These are phyloP conservation scores for Acmispon strigosus DNA, from an alignment of 306 rosid species.

Conservation along the genomic window DNA sequence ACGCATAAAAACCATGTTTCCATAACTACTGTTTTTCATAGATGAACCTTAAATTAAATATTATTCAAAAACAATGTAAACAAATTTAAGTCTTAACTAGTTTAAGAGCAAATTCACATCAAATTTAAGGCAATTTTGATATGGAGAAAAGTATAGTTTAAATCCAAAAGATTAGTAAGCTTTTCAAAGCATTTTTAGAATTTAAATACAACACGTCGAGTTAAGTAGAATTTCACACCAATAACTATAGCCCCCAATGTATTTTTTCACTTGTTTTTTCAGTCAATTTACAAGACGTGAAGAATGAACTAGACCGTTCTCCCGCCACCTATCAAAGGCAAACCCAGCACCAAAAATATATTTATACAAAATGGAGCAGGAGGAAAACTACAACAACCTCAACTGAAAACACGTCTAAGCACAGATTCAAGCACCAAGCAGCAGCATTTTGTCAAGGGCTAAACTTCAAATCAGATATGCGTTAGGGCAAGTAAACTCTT, in stretches of 20 bases:
- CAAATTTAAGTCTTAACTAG: not conserved
- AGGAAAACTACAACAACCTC: not conserved
- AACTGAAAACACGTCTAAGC: not conserved
- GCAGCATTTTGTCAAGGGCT: conserved; percentile 2
- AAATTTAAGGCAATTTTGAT: not conserved
- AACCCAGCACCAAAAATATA: not conserved
- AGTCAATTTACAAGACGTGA: not conserved
- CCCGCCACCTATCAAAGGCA: not conserved
- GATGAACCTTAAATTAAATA: too few relatives aligned
- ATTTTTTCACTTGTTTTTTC: not conserved
- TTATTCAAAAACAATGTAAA: not conserved
- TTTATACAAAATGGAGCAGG: not conserved
- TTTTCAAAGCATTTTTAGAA: too few relatives aligned
- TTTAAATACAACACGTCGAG: not conserved
- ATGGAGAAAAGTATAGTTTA: not conserved
- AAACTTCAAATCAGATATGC: not conserved
- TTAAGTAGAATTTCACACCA: not conserved
- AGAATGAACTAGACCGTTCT: not conserved
- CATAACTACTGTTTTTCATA: too few relatives aligned
- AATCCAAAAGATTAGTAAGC: not conserved
- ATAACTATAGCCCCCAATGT: not conserved
- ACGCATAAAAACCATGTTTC: too few relatives aligned
- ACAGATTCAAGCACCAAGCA: conserved; percentile 13
- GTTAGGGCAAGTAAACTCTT: not conserved
- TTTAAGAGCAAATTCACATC: not conserved